Percentiles rank a stretch among this genome's conserved stretches.
These are phyloP conservation scores for Effrenium voratum DNA, from an alignment of 73 alveolate genomes.

Conservation along the genomic window DNA sequence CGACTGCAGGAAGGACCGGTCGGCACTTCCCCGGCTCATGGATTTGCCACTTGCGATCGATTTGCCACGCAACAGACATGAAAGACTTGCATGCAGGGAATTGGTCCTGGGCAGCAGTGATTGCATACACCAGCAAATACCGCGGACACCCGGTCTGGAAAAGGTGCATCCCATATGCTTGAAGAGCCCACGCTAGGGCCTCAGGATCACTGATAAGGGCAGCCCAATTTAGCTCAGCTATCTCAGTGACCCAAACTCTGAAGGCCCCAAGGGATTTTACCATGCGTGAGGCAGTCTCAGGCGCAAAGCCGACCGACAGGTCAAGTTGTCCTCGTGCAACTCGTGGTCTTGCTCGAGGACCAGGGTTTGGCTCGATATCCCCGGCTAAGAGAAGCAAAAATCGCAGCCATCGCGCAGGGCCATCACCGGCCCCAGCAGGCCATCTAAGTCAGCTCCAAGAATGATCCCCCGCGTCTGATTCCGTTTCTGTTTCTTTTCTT, in stretches of 20 bases:
- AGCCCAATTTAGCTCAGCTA: not conserved
- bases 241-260: not conserved
- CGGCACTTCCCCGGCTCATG: not conserved
- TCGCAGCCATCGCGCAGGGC: slow-evolving; percentile 13
- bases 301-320: not conserved
- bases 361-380: slow-evolving; percentile 20
- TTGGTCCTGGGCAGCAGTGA: not conserved
- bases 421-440: not conserved
- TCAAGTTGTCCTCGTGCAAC: not conserved
- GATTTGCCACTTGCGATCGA: not conserved
- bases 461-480: not conserved
- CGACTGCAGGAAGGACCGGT: not conserved
- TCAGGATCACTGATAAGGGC: not conserved
- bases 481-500: not conserved
- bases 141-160: not conserved
- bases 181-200: not conserved
- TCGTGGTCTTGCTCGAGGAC: not conserved
- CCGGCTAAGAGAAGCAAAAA: not conserved
- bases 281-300: not conserved
- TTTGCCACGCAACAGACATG: not conserved
- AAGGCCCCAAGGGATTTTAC: not conserved
- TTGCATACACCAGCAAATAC: not conserved
- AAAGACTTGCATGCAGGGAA: not conserved
- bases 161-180: slow-evolving; percentile 12
- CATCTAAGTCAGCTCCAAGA: slow-evolving; percentile 8